phyloP scores from a whole-genome alignment of 495 filamentous ascomycete species.

The Xylaria telfairii region DNA sequence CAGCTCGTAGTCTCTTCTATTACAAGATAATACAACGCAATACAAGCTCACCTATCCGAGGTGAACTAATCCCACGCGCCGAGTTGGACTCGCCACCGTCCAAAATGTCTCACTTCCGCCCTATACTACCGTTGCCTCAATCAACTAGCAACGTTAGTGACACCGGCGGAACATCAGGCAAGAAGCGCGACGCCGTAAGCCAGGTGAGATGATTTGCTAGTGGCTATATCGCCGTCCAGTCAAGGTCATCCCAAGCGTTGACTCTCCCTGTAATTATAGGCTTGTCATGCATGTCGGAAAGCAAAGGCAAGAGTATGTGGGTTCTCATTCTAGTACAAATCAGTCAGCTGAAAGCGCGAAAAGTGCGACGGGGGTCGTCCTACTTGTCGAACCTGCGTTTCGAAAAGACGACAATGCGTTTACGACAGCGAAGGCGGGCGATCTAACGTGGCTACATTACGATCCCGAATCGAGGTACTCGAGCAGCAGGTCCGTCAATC shows the following conservation, averaged over 20 bases:
- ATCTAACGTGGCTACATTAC: not conserved
- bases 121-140: conserved; percentile 2
- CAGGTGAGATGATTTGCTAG: not conserved
- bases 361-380: not conserved
- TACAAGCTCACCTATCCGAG: too few species aligned
- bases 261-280: not conserved
- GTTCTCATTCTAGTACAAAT: not conserved
- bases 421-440: not conserved
- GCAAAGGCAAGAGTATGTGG: not conserved
- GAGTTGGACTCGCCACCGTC: not conserved
- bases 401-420: not conserved
- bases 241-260: too few species aligned
- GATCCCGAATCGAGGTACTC: not conserved
- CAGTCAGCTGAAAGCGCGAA: not conserved
- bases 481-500: not conserved
- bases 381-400: not conserved
- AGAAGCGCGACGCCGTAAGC: conserved; percentile 2
- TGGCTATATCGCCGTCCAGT: too few species aligned
- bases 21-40: too few species aligned
- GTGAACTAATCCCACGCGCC: not conserved
- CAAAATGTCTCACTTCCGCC: not conserved
- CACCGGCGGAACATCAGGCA: not conserved
- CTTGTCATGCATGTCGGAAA: conserved; percentile 11
- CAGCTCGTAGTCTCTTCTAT: too few species aligned
- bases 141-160: too few species aligned